A percentile compares a stretch with the other conserved stretches of the same genome.
Conservation (phyloP, 805 yeast genomes). For the Cyberlindnera sargentensis region DNA sequence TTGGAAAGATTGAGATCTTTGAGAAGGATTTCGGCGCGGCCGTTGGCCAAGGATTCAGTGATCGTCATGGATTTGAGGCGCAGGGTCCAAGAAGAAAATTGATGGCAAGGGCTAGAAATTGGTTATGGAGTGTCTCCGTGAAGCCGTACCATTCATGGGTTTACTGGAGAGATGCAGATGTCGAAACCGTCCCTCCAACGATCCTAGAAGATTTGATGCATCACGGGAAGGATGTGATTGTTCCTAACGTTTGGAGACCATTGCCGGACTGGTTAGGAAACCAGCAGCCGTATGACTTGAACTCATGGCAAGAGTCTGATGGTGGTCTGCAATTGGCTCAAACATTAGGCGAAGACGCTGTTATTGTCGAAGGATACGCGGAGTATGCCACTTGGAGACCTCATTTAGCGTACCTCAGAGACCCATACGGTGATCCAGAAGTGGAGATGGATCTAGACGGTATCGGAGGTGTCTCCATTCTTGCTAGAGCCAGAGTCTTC, state of each 20-base stretch:
- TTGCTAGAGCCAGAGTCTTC: slow-evolving; percentile 84
- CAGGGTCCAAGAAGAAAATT: slow-evolving; percentile 93
- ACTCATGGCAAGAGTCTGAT: slow-evolving; percentile 81
- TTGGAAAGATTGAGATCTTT: slow-evolving; percentile 79
- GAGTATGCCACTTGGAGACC: slow-evolving; percentile 99
- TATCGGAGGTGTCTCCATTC: slow-evolving; percentile 93
- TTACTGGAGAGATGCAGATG: slow-evolving; percentile 97
- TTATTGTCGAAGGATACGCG: slow-evolving; percentile 94
- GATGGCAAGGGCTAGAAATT: slow-evolving; percentile 94
- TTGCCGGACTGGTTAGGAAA: slow-evolving; percentile 82
- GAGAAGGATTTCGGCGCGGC: slow-evolving; percentile 93
- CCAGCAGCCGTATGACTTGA: slow-evolving; percentile 79
- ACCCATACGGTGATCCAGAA: slow-evolving; percentile 91
- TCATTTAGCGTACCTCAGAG: slow-evolving; percentile 89
- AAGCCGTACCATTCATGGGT: slow-evolving; percentile 95
- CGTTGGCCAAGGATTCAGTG: slow-evolving; percentile 89
- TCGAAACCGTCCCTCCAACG: slow-evolving; percentile 79
- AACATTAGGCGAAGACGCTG: slow-evolving; percentile 83
- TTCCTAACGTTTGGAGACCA: slow-evolving; percentile 93
- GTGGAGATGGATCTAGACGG: slow-evolving; percentile 94
- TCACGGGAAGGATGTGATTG: slow-evolving; percentile 86
- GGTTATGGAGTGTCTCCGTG: slow-evolving; percentile 83
- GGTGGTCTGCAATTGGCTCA: slow-evolving; percentile 76
- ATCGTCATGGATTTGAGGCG: slow-evolving; percentile 92
- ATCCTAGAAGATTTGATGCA: slow-evolving; percentile 90